Base-by-base conservation (phyloP, 1,139 yeast species). In the Debaryomyces udenii region DNA sequence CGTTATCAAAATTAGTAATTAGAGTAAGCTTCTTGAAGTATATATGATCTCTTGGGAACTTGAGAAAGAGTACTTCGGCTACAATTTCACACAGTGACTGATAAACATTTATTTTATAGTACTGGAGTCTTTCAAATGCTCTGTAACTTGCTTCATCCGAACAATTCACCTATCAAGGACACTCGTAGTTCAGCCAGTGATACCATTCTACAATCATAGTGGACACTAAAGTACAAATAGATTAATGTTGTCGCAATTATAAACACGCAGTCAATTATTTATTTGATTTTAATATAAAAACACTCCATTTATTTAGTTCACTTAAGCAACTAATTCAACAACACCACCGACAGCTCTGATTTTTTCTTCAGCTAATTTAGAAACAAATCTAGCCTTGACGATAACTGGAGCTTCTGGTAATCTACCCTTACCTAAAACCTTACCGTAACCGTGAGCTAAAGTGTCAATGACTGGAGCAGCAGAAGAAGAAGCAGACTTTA, bases 341-440 rank as follows among this genome's bases (percentile, higher is more conserved):
- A 86, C 99, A 86, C 99, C 99, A 81, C 99, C 99, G 70, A 86
- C 99, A 72, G 96, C 98, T 85, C 87, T 89, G 83, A 94, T 94
- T 85, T 93, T 94, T 82, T 93, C 91, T 85, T 94, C 99, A 73
- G 99, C 99, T 73, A 90, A 85, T 81, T 90, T 86, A 65, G 98
- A 90, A 65, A 94, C 99, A 73, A 86, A 93, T 86, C 99, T 91
- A 65, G 99, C 98, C 82, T 88, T 91, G 74, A 94, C 99, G 66
- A 94, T 90, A 76, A 94, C 95, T 70, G 99, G 99, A 64, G 90
- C 97, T 63, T 86, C 69, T 76, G 99, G 99, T 67, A 94, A 80
- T 77, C 87, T 83, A 77, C 99, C 99, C 85, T 93, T 93, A 78
- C 97, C 99, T 70, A 94, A 89, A 68, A 94, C 96, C 84, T 93